These are phyloP conservation scores for Suaeda aralocaspica DNA, from an alignment of 148 eudicot genomes.

Conservation along the genomic window DNA sequence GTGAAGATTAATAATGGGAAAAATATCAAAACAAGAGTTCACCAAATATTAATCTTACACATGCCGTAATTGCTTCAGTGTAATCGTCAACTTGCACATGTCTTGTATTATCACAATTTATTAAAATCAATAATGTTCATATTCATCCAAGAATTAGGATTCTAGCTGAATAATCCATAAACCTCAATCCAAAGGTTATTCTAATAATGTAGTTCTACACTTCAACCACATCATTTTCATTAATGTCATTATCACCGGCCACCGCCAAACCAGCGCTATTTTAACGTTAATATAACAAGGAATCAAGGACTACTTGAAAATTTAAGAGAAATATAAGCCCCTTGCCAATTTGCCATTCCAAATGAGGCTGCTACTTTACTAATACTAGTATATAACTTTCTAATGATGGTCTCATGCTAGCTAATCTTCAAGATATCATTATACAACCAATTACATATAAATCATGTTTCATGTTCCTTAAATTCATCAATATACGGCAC, in stretches of 20 bases:
- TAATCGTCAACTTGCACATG: slow-evolving; percentile 18
- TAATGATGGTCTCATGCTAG: background rate
- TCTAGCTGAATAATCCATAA: slow-evolving; percentile 4
- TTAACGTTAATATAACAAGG: background rate
- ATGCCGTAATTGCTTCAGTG: too few relatives aligned
- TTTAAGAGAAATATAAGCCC: background rate
- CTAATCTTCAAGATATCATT: background rate
- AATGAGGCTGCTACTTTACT: background rate
- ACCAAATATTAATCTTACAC: too few relatives aligned
- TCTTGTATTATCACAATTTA: background rate
- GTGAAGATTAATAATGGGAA: too few relatives aligned
- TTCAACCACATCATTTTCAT: slow-evolving; percentile 17
- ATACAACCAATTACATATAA: background rate
- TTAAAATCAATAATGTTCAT: background rate
- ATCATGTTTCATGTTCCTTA: background rate
- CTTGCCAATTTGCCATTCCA: background rate
- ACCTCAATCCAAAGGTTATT: slow-evolving; percentile 5
- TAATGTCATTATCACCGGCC: slow-evolving; percentile 22
- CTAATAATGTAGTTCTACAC: slow-evolving; percentile 2
- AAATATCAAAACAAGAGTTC: too few relatives aligned
- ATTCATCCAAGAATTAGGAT: slow-evolving; percentile 18
- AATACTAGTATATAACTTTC: background rate
- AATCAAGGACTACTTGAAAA: slow-evolving; percentile 15
- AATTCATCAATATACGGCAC: background rate
- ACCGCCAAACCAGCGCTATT: slow-evolving; percentile 11